These are phyloP conservation scores for Pholiota microspora DNA, from an alignment of 768 basidiomycete genomes.

Conservation along the genomic window DNA sequence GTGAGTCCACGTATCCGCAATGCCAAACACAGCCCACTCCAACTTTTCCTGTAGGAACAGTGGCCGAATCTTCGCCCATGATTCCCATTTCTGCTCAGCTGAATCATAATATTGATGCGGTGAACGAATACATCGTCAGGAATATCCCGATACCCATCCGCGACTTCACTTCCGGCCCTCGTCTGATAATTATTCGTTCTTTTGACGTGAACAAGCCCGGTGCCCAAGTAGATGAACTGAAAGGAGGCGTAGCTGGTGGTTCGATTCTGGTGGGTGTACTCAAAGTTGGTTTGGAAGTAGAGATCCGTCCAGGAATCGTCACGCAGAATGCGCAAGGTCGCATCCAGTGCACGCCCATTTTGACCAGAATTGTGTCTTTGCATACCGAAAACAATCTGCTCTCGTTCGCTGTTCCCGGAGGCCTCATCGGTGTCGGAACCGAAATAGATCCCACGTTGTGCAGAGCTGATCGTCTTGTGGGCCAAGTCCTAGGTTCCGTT, in stretches of 20 bases:
- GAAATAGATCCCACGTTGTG: slow-evolving; percentile 95
- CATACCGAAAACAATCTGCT: slow-evolving; percentile 95
- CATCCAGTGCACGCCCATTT: slow-evolving; percentile 91
- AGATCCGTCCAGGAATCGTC: slow-evolving; percentile 96
- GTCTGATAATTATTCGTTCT: slow-evolving; percentile 96
- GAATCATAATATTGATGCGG: slow-evolving; percentile 98
- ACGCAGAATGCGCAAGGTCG: slow-evolving; percentile 90
- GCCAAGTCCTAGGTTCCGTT: slow-evolving; percentile 93
- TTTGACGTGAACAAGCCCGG: slow-evolving; percentile 99
- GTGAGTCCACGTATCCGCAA: slow-evolving; percentile 42
- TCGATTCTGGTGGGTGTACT: slow-evolving; percentile 93
- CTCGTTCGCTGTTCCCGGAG: slow-evolving; percentile 95
- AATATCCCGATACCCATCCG: slow-evolving; percentile 93
- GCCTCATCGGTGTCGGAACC: slow-evolving; percentile 97
- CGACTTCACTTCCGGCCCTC: slow-evolving; percentile 89
- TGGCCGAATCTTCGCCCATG: slow-evolving; percentile 96
- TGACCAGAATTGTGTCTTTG: slow-evolving; percentile 85
- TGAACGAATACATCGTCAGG: slow-evolving; percentile 98
- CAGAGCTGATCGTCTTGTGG: slow-evolving; percentile 94
- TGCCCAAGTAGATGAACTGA: slow-evolving; percentile 93
- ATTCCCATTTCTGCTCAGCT: slow-evolving; percentile 98
- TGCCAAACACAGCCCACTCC: too few species aligned
- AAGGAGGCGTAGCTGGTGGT: slow-evolving; percentile 99
- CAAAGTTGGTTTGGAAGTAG: slow-evolving; percentile 87
- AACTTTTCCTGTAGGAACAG: slow-evolving; percentile 65